These are phyloP conservation scores for Pterocarpus macrocarpus DNA, from an alignment of 306 rosid genomes.

Conservation along the genomic window DNA sequence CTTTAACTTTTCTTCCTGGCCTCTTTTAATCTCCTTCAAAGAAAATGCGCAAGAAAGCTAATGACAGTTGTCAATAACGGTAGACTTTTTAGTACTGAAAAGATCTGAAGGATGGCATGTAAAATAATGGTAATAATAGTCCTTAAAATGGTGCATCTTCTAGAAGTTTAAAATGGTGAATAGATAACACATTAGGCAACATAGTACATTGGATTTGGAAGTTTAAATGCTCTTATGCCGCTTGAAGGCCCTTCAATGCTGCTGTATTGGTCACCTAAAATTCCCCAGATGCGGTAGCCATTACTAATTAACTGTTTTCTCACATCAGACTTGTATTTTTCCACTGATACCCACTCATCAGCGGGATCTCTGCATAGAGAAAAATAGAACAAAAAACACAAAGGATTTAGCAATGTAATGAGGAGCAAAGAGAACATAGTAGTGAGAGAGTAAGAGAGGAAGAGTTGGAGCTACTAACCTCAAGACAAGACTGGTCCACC, in stretches of 20 bases:
- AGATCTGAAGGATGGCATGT: neutral
- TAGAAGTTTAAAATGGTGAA: constrained; percentile 2
- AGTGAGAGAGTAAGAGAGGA: neutral
- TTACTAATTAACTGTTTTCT: constrained; percentile 26
- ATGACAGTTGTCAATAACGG: neutral
- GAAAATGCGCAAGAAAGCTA: neutral
- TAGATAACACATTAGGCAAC: constrained; percentile 36
- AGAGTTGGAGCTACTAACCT: neutral
- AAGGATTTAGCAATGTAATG: neutral
- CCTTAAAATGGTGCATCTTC: neutral
- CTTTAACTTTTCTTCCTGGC: neutral
- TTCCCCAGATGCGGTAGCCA: constrained; percentile 53
- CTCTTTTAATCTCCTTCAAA: neutral
- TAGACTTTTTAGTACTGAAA: neutral
- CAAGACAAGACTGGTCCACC: constrained; percentile 3
- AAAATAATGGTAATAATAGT: neutral
- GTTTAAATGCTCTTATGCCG: constrained; percentile 44
- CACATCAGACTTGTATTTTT: constrained; percentile 44
- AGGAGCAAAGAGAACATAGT: constrained; percentile 20
- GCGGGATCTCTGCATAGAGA: constrained; percentile 34
- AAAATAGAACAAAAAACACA: neutral
- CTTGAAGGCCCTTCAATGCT: constrained; percentile 46
- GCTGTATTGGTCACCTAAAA: constrained; percentile 48
- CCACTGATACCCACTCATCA: constrained; percentile 45
- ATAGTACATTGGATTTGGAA: constrained; percentile 57